Conservation (phyloP, 192 early-diverging fungal species). For the Mortierella claussenii region DNA sequence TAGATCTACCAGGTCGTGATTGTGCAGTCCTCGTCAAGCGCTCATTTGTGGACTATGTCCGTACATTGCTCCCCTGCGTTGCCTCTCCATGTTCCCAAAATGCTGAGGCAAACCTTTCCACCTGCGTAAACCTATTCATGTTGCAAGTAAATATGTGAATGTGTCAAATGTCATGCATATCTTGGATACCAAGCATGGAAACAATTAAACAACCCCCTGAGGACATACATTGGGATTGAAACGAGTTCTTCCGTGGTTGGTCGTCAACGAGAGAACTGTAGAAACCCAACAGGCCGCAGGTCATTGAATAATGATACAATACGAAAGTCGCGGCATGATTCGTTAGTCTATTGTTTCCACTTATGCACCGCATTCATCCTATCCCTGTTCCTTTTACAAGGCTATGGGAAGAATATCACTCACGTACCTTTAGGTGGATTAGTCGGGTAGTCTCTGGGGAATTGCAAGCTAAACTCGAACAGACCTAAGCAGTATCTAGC, state of each 20-base stretch:
- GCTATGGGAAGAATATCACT: neutral
- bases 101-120: slow-evolving; percentile 68
- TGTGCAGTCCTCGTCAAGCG: too few relatives aligned
- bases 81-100: slow-evolving; percentile 72
- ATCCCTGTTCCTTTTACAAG: neutral
- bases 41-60: too few relatives aligned
- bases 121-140: slow-evolving; percentile 54
- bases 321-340: too few relatives aligned
- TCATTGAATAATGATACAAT: too few relatives aligned
- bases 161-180: too few relatives aligned
- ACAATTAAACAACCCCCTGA: too few relatives aligned
- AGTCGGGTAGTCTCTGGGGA: slow-evolving; percentile 65
- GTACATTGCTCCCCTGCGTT: slow-evolving; percentile 65
- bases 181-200: too few relatives aligned
- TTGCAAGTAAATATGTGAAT: too few relatives aligned
- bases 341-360: too few relatives aligned
- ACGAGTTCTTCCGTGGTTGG: slow-evolving; percentile 55
- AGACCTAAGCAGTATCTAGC: slow-evolving; percentile 59
- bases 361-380: too few relatives aligned
- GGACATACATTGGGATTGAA: slow-evolving; percentile 78
- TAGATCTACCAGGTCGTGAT: too few relatives aligned
- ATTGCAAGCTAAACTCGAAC: slow-evolving; percentile 59
- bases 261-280: slow-evolving; percentile 64
- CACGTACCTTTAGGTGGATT: slow-evolving; percentile 62
- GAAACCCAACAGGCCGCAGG: too few relatives aligned